Evolutionary conservation across 768 basidiomycete genomes (phyloP).

Genomic region (Astraeus odoratus): DNA sequence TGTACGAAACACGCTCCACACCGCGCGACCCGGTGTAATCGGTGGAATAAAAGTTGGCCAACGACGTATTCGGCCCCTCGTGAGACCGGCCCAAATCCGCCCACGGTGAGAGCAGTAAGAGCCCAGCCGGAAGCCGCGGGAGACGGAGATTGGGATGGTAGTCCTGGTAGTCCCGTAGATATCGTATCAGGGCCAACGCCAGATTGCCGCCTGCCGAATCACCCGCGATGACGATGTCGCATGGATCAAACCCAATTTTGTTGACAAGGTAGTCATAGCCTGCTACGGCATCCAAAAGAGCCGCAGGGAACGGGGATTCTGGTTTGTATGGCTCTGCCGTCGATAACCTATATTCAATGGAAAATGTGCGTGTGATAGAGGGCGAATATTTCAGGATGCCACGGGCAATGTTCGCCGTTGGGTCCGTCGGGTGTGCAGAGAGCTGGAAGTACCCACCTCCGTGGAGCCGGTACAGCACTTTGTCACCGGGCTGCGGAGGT

Average conservation of each 20-base stretch:
- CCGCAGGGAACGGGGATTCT: conserved; percentile 43
- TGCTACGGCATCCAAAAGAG: conserved; percentile 44
- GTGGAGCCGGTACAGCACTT: conserved; percentile 29
- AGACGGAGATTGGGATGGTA: conserved; percentile 11
- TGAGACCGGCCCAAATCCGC: conserved; percentile 16
- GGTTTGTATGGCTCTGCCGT: conserved; percentile 20
- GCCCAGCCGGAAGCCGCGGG: conserved; percentile 20
- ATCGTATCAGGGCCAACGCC: conserved; percentile 32
- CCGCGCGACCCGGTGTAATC: conserved; percentile 23
- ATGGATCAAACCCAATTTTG: conserved; percentile 32
- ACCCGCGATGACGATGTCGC: conserved; percentile 40
- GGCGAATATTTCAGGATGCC: conserved; percentile 12
- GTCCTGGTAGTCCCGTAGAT: conserved; percentile 22
- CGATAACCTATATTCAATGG: conserved; percentile 44
- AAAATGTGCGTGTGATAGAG: conserved; percentile 24
- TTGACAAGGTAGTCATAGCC: conserved; percentile 46
- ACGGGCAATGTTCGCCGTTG: conserved; percentile 17
- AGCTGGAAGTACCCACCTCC: conserved; percentile 23
- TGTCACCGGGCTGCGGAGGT: conserved; percentile 22
- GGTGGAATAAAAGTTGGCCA: conserved; percentile 18
- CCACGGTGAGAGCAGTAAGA: conserved; percentile 32
- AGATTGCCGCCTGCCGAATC: conserved; percentile 54
- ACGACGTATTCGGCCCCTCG: conserved; percentile 30
- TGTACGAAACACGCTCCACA: conserved; percentile 19
- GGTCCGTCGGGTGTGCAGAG: conserved; percentile 22